Conservation (phyloP, 495 filamentous ascomycete genomes). For the Aspergillus bertholletiae region DNA sequence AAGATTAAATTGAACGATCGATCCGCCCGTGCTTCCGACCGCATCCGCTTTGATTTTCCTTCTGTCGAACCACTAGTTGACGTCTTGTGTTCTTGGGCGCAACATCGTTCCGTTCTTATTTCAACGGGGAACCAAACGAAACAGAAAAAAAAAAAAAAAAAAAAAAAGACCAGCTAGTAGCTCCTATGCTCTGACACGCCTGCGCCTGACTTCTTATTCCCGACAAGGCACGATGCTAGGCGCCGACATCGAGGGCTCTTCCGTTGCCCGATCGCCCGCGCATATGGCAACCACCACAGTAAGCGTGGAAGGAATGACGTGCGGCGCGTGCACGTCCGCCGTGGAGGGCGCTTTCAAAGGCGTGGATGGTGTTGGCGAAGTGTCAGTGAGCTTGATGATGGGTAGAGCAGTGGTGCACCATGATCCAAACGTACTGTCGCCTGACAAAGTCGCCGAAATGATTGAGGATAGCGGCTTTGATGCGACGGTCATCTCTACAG, state of each 20-base stretch:
- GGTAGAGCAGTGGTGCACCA: constrained; percentile 88
- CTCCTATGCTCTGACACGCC: constrained; percentile 29
- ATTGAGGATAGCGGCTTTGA: constrained; percentile 96
- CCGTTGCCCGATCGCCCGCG: constrained; percentile 15
- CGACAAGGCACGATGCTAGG: constrained; percentile 12
- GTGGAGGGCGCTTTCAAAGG: constrained; percentile 81
- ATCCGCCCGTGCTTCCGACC: constrained; percentile 3
- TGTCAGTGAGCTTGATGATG: constrained; percentile 90
- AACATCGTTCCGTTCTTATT: neutral
- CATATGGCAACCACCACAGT: constrained; percentile 90
- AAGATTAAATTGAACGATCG: neutral
- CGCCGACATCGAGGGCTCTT: constrained; percentile 15
- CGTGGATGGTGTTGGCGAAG: constrained; percentile 72
- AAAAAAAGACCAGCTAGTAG: neutral
- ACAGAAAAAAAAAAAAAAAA: too few species aligned
- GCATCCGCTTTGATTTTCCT: constrained; percentile 1
- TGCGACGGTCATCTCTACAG: constrained; percentile 83
- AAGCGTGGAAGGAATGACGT: constrained; percentile 90
- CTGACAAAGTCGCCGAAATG: constrained; percentile 72
- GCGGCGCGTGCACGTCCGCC: constrained; percentile 84
- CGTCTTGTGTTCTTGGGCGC: neutral
- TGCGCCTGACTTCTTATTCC: constrained; percentile 7
- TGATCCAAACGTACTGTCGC: constrained; percentile 69
- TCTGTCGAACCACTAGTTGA: neutral
- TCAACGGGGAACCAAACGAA: too few species aligned